phyloP scores from a whole-genome alignment of 805 yeast species.

The Barnettozyma populi region DNA sequence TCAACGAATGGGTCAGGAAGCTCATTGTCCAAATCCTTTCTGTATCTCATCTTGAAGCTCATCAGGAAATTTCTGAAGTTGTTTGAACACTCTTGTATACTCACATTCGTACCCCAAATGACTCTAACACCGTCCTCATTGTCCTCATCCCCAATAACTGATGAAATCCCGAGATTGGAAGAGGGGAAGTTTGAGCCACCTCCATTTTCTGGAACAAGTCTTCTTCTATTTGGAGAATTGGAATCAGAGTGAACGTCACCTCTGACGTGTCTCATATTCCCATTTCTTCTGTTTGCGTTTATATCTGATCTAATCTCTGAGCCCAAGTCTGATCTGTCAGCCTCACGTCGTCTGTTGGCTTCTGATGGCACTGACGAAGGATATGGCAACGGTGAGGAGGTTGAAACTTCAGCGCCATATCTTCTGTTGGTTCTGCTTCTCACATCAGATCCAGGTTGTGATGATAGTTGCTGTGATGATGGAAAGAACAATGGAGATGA shows the following conservation, averaged over 20 bases:
- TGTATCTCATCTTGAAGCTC: conserved; percentile 74
- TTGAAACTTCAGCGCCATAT: conserved; percentile 28
- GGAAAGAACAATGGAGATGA: conserved; percentile 32
- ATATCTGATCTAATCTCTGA: conserved; percentile 42
- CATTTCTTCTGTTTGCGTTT: conserved; percentile 34
- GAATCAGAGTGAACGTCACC: conserved; percentile 73
- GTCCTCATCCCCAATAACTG: conserved; percentile 24
- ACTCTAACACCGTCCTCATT: conserved; percentile 77
- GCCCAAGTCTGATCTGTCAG: conserved; percentile 27
- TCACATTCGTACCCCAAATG: conserved; percentile 98
- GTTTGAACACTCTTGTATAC: conserved; percentile 80
- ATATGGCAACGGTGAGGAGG: conserved; percentile 43
- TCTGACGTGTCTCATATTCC: conserved; percentile 51
- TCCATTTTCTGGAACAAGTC: conserved; percentile 46
- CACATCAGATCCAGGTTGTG: conserved; percentile 15
- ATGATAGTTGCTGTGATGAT: conserved; percentile 25
- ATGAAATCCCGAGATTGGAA: conserved; percentile 20
- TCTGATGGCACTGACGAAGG: conserved; percentile 34
- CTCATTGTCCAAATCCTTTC: conserved; percentile 43
- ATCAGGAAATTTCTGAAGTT: conserved; percentile 77
- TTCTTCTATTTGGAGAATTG: conserved; percentile 60
- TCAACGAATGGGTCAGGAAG: conserved; percentile 46
- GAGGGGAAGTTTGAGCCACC: conserved; percentile 22
- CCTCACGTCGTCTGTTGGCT: conserved; percentile 10
- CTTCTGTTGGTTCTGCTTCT: conserved; percentile 4